Evolutionary conservation across 2,329 filamentous ascomycete species (phyloP).

Genomic region (Colletotrichum lindemuthianum): DNA sequence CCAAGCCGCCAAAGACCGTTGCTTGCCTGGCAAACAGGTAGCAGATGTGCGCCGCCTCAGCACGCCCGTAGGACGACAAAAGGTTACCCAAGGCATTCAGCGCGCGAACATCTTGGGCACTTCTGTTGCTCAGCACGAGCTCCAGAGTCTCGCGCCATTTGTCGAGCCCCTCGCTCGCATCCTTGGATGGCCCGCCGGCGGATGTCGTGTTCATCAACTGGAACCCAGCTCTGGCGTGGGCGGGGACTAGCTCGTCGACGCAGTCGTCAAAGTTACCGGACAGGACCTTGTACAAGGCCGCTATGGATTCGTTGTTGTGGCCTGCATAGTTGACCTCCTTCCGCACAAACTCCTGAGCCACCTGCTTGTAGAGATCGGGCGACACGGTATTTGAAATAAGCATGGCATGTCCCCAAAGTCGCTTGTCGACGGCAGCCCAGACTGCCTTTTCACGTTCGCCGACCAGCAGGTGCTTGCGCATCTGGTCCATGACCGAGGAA

Average conservation of each 20-base stretch:
- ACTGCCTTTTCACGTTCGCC: constrained; percentile 92
- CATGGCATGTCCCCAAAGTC: constrained; percentile 96
- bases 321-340: constrained; percentile 89
- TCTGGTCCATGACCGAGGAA: constrained; percentile 72
- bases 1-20: constrained; percentile 81
- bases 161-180: constrained; percentile 85
- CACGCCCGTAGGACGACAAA: constrained; percentile 84
- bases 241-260: constrained; percentile 93
- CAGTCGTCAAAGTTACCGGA: constrained; percentile 95
- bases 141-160: constrained; percentile 93
- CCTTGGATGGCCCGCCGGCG: constrained; percentile 69
- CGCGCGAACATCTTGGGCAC: constrained; percentile 79
- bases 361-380: constrained; percentile 87
- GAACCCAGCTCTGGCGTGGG: constrained; percentile 89
- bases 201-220: constrained; percentile 86
- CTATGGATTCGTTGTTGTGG: constrained; percentile 85
- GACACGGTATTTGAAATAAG: constrained; percentile 84
- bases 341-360: constrained; percentile 93
- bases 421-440: constrained; percentile 92
- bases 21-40: constrained; percentile 83
- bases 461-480: constrained; percentile 77
- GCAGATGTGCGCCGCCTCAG: constrained; percentile 93
- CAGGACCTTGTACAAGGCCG: constrained; percentile 91
- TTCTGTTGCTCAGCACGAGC: constrained; percentile 89
- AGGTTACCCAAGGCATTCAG: constrained; percentile 84